Evolutionary conservation across 2,329 filamentous ascomycete species (phyloP), one percentile per base, ranked within the genome.

Genomic region (Lithohypha guttulata): DNA sequence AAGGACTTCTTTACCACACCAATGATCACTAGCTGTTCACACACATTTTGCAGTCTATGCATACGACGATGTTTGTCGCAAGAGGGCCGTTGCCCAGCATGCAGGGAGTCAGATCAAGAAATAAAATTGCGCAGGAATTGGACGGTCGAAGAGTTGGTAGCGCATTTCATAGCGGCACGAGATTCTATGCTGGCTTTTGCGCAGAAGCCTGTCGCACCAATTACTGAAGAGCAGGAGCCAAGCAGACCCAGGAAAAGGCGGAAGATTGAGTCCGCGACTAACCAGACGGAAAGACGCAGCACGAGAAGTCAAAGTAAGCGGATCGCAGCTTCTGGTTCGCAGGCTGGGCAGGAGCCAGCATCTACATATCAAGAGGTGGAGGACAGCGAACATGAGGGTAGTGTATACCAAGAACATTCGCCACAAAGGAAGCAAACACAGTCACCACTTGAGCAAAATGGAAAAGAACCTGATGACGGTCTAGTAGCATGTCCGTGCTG

Each of bases 1-100:
- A 96, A 96, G 59, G 93, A 98, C 60, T 93, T 96, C 62, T 96
- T 84, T 65, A 77, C 77, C 45, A 93, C 86, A 35, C 91, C 91
- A 0, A 91, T 98, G 75, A 80, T 95, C 46, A 98, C 91, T 1
- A 83, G 84, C 1, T 98, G 91, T 64, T 82, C 77, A 39, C 91
- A 98, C 58, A 96, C 91, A 0, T 98, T 98, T 56, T 98, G 91
- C 68, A 95, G 89, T 5, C 66, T 93, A 39, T 98, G 91, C 59
- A 96, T 98, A 57, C 81, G 91, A 20, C 73, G 87, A 46, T 85
- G 83, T 44, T 70, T 98, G 1, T 79, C 80, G 2, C 72, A 75
- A 21, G 86, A 95, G 49, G 83, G 85, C 6, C 86, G 82, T 60
- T 98, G 91, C 53, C 91, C 91, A 0, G 69, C 84, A 1, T 98